Percentiles rank a stretch among this genome's conserved stretches.
phyloP scores from a whole-genome alignment of 306 rosid species.

The Corylus heterophylla region DNA sequence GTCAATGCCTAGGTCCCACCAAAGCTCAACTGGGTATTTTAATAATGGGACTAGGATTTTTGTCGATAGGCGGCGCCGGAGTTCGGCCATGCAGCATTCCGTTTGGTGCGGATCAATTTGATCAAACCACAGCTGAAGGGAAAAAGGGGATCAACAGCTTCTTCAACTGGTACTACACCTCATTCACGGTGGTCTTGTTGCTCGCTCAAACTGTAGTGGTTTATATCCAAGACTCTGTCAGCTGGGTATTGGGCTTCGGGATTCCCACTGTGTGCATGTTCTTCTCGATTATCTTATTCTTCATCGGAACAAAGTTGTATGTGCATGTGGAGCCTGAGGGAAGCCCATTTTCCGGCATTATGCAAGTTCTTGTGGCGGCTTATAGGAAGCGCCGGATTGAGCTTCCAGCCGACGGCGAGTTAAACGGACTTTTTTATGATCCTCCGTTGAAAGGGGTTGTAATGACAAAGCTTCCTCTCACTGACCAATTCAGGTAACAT shows the following conservation, averaged over 20 bases:
- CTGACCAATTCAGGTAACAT: constrained; percentile 57
- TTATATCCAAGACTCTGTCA: constrained; percentile 68
- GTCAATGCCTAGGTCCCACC: constrained; percentile 49
- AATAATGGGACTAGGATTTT: constrained; percentile 43
- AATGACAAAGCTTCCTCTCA: constrained; percentile 50
- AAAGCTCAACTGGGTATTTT: constrained; percentile 38
- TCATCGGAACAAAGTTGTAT: constrained; percentile 48
- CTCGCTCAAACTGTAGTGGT: constrained; percentile 53
- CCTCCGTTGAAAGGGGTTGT: constrained; percentile 42
- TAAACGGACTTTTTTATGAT: constrained; percentile 41
- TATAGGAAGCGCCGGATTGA: constrained; percentile 52
- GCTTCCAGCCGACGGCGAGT: constrained; percentile 30
- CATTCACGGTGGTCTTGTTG: constrained; percentile 37
- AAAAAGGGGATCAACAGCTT: constrained; percentile 59
- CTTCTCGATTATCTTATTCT: constrained; percentile 51
- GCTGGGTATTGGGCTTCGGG: constrained; percentile 84
- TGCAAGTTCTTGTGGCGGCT: constrained; percentile 60
- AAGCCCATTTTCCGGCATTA: constrained; percentile 51
- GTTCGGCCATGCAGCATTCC: constrained; percentile 85
- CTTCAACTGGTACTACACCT: constrained; percentile 71
- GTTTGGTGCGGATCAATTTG: constrained; percentile 83
- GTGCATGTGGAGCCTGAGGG: constrained; percentile 55
- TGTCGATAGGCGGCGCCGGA: constrained; percentile 68
- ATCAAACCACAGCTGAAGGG: constrained; percentile 58
- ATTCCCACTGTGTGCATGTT: constrained; percentile 58